Evolutionary conservation across 768 basidiomycete genomes (phyloP), one percentile per base, ranked within the genome.

Genomic region (Tricholoma saponaceum): DNA sequence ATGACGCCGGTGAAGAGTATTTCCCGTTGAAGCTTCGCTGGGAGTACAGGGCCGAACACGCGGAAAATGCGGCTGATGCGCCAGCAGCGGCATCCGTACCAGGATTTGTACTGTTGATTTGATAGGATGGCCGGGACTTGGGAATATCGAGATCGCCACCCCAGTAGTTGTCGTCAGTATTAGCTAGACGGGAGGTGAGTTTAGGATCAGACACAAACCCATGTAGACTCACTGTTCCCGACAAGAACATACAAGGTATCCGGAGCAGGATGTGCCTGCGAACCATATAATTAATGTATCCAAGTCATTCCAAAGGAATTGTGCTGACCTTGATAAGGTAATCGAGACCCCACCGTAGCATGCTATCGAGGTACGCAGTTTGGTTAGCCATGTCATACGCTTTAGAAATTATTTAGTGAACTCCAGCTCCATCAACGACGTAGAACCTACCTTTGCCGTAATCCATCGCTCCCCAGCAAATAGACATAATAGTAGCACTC

Each of bases 41-140:
- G 59, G 84, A 78, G 65, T 97, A 98, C 26, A 98, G 79, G 58
- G 83, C 81, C 1, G 95, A 88, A 64, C 91, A 93, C 0, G 94
- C 83, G 12, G 95, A 82, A 67, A 97, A 95, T 14, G 95, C 94
- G 1, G 92, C 89, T 2, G 95, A 84, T 5, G 89, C 83, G 46
- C 84, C 81, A 0, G 95, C 92, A 10, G 90, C 92, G 16, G 83
- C 93, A 63, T 98, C 95, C 0, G 95, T 97, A 47, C 95, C 95
- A 0, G 95, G 92, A 53, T 83, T 78, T 49, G 87, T 86, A 56
- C 78, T 71, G 62, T 95, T 94, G 62, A 97, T 84, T 62, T 86
- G 84, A 72, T 83, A 95, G 1, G 89, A 83, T 1, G 87, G 83
- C 35, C 95, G 84, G 22, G 85, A 83, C 14, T 71, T 71, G 10